These are phyloP conservation scores for Cyamopsis tetragonoloba DNA, from an alignment of 306 rosid species.

Conservation along the genomic window DNA sequence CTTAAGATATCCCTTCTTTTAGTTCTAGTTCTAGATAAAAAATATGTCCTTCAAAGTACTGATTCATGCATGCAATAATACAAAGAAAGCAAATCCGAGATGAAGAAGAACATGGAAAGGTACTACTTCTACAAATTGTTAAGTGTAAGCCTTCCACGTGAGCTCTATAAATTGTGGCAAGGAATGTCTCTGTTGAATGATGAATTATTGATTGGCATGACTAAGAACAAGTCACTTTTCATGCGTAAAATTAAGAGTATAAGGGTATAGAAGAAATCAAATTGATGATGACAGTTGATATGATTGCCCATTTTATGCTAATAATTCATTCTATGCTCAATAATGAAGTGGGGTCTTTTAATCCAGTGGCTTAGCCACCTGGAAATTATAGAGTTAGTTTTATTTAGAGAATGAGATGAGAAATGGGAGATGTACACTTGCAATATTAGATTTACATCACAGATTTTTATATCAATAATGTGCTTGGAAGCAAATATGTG, in stretches of 20 bases:
- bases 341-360: slow-evolving; percentile 24
- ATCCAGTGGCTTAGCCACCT: slow-evolving; percentile 7
- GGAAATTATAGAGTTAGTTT: slow-evolving; percentile 6
- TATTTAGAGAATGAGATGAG: background rate
- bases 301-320: slow-evolving; percentile 18
- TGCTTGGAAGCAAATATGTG: background rate
- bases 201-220: slow-evolving; percentile 32
- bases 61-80: slow-evolving; percentile 25
- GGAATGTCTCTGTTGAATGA: background rate
- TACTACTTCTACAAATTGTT: slow-evolving; percentile 2
- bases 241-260: slow-evolving; percentile 20
- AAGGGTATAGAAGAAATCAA: slow-evolving; percentile 4
- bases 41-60: slow-evolving; percentile 27
- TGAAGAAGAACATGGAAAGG: slow-evolving; percentile 19
- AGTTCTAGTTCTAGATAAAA: slow-evolving; percentile 3
- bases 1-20: slow-evolving; percentile 7
- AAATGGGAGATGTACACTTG: slow-evolving; percentile 19
- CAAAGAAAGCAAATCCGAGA: slow-evolving; percentile 9
- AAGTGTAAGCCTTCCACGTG: slow-evolving; percentile 24
- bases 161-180: slow-evolving; percentile 21
- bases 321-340: slow-evolving; percentile 32
- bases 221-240: slow-evolving; percentile 15
- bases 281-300: slow-evolving; percentile 26
- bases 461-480: slow-evolving; percentile 16
- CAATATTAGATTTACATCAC: slow-evolving; percentile 17